These are phyloP conservation scores for Nicotiana sylvestris DNA, from an alignment of 257 asterid species.

Conservation along the genomic window DNA sequence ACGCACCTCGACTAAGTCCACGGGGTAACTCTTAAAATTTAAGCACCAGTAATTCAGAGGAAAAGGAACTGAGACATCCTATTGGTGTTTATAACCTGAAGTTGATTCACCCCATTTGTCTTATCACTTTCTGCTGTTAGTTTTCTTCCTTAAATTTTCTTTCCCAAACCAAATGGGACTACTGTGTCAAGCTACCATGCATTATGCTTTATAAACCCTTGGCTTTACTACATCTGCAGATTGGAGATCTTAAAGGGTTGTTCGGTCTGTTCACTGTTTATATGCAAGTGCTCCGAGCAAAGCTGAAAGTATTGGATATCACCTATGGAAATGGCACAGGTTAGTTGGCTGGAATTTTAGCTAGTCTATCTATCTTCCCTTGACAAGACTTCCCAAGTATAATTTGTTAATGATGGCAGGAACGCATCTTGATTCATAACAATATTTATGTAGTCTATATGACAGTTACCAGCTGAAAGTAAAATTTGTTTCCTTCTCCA, in stretches of 20 bases:
- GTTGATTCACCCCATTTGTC: neutral
- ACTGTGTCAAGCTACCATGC: neutral
- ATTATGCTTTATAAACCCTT: neutral
- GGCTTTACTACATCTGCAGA: conserved; percentile 40
- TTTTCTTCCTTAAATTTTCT: neutral
- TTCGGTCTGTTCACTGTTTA: conserved; percentile 68
- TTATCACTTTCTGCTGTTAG: neutral
- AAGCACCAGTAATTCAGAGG: neutral
- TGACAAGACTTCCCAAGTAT: neutral
- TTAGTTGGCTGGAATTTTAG: conserved; percentile 22
- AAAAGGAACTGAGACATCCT: neutral
- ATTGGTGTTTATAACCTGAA: neutral
- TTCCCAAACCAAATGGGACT: neutral
- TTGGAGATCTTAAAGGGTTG: conserved; percentile 91
- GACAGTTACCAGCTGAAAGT: conserved; percentile 16
- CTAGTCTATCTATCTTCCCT: conserved; percentile 8
- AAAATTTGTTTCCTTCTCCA: conserved; percentile 36
- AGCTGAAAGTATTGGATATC: conserved; percentile 69
- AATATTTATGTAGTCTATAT: conserved; percentile 2
- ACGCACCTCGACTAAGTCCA: too few relatives aligned
- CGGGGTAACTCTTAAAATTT: too few relatives aligned
- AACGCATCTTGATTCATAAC: neutral
- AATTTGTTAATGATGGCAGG: neutral
- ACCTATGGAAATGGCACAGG: conserved; percentile 83
- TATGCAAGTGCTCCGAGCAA: conserved; percentile 64